Evolutionary conservation across 495 filamentous ascomycete species (phyloP), one percentile per base, ranked within the genome.

Genomic region (Monascus purpureus): DNA sequence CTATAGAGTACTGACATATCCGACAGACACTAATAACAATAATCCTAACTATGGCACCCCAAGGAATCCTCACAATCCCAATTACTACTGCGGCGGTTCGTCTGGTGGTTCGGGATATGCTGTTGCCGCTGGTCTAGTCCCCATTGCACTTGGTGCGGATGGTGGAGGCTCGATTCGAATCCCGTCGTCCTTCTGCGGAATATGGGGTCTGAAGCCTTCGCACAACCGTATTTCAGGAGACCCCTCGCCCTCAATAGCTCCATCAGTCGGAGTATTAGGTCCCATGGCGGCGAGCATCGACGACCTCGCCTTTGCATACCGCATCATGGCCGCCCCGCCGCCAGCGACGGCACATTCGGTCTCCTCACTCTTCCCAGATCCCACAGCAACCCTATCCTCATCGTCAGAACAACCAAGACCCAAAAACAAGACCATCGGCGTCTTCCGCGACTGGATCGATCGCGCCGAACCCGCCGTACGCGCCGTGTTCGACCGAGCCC

Each of bases 31-130:
- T 6, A 83, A 73, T 15, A 85, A 86, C 53, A 85, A 83, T 58
- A 88, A 92, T 40, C 80, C 80, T 13, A 71, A 69, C 32, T 68
- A 69, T 42, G 86, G 87, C 12, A 93, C 85, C 0, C 81, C 87
- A 0, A 55, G 66, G 2, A 96, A 96, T 54, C 90, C 87, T 27
- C 73, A 84, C 45, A 86, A 92, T 49, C 49, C 56, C 0, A 42
- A 62, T 2, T 93, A 86, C 61, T 95, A 92, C 55, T 76, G 80
- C 16, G 88, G 88, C 17, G 88, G 88, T 11, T 92, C 82, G 0
- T 93, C 86, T 0, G 81, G 84, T 5, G 88, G 88, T 3, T 73
- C 75, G 15, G 87, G 72, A 1, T 93, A 87, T 34, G 73, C 80
- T 25, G 72, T 93, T 20, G 62, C 70, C 7, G 65, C 74, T 4